These are phyloP conservation scores for Aspergillus versicolor DNA, from an alignment of 2,329 filamentous ascomycete genomes.

Conservation along the genomic window DNA sequence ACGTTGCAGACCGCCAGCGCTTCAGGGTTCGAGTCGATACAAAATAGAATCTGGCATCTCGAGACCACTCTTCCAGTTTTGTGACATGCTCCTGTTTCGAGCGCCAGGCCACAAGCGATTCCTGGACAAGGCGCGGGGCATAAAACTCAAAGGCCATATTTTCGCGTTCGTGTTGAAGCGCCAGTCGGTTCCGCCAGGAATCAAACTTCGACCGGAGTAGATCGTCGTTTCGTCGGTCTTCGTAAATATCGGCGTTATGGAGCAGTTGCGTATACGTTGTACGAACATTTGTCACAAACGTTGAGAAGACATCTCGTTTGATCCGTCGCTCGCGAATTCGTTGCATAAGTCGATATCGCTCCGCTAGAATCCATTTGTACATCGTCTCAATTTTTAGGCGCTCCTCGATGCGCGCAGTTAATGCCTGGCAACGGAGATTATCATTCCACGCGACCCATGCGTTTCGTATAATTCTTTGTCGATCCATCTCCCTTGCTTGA, in stretches of 20 bases:
- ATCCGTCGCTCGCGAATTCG: conserved; percentile 41
- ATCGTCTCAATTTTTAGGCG: conserved; percentile 56
- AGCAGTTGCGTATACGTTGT: conserved; percentile 38
- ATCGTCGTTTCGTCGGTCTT: conserved; percentile 33
- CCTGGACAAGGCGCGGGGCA: conserved; percentile 41
- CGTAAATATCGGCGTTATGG: conserved; percentile 36
- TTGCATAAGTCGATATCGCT: conserved; percentile 41
- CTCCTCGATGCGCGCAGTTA: conserved; percentile 55
- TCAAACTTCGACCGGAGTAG: conserved; percentile 35
- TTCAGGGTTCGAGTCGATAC: conserved; percentile 51
- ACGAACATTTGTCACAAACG: conserved; percentile 41
- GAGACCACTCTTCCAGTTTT: conserved; percentile 53
- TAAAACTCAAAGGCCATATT: conserved; percentile 45
- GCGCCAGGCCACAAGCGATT: conserved; percentile 41
- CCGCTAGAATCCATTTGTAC: conserved; percentile 62
- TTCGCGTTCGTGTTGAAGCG: conserved; percentile 41
- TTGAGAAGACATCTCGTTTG: conserved; percentile 38
- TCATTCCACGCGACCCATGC: conserved; percentile 65
- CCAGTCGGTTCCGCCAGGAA: conserved; percentile 40
- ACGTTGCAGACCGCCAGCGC: conserved; percentile 51
- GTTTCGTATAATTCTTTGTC: conserved; percentile 54
- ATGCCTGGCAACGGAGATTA: conserved; percentile 53
- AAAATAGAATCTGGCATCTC: conserved; percentile 58
- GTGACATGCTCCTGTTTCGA: conserved; percentile 41
- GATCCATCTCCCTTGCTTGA: conserved; percentile 53